A percentile compares a stretch with the other conserved stretches of the same genome.
These are phyloP conservation scores for Annulohypoxylon bovei DNA, from an alignment of 495 filamentous ascomycete genomes.

Conservation along the genomic window DNA sequence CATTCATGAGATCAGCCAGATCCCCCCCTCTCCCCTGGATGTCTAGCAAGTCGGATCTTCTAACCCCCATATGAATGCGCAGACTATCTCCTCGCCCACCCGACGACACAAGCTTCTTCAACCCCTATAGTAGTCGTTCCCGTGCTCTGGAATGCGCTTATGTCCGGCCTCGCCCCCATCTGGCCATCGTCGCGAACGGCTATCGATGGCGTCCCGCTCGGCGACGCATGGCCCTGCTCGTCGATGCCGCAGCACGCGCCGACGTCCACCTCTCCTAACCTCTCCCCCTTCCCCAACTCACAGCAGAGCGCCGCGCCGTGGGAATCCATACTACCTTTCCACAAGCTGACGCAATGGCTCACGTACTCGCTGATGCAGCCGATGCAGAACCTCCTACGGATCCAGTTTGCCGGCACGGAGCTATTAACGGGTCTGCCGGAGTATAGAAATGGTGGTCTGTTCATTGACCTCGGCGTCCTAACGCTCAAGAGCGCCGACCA, in stretches of 20 bases:
- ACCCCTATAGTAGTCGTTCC: constrained; percentile 90
- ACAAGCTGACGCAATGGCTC: constrained; percentile 92
- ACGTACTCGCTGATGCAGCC: constrained; percentile 90
- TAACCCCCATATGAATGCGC: constrained; percentile 26
- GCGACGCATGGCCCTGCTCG: constrained; percentile 93
- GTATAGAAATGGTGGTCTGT: constrained; percentile 86
- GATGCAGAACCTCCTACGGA: constrained; percentile 78
- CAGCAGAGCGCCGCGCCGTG: constrained; percentile 68
- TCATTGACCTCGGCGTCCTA: constrained; percentile 84
- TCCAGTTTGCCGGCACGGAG: constrained; percentile 80
- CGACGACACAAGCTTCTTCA: constrained; percentile 84
- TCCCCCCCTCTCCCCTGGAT: not conserved
- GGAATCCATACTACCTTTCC: constrained; percentile 95
- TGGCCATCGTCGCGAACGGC: constrained; percentile 91
- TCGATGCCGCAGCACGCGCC: constrained; percentile 79
- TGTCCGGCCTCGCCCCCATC: constrained; percentile 85
- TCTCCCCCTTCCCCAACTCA: constrained; percentile 59
- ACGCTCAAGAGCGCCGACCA: constrained; percentile 73
- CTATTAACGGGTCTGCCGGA: constrained; percentile 86
- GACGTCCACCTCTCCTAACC: constrained; percentile 51
- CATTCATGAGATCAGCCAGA: not conserved
- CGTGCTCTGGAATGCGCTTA: constrained; percentile 88
- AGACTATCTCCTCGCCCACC: constrained; percentile 95
- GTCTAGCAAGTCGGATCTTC: not conserved
- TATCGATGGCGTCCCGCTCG: constrained; percentile 87